Conservation (phyloP, 352 stramenopile species). For the Peronospora belbahrii region DNA sequence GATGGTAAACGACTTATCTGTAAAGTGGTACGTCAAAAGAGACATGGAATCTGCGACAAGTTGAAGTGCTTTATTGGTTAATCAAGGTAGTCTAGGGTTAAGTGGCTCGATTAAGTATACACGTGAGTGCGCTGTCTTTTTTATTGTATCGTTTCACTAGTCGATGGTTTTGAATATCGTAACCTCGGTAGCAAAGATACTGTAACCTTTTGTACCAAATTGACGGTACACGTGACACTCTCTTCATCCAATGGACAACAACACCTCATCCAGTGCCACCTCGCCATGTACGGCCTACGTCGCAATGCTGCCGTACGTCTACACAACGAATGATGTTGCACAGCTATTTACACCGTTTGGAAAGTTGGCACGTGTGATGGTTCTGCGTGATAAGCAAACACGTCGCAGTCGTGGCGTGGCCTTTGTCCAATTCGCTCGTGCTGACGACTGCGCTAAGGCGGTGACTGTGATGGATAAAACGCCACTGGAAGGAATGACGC, state of each 20-base stretch:
- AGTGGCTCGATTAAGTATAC: too few relatives aligned
- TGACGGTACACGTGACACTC: neutral
- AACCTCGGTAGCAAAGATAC: too few relatives aligned
- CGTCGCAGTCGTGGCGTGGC: conserved; percentile 68
- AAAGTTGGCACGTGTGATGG: conserved; percentile 64
- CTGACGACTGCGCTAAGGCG: conserved; percentile 47
- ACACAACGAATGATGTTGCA: conserved; percentile 83
- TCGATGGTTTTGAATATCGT: too few relatives aligned
- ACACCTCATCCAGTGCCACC: neutral
- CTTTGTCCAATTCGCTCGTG: conserved; percentile 80
- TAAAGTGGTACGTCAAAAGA: too few relatives aligned
- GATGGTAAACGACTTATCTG: too few relatives aligned
- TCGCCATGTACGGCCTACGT: conserved; percentile 68
- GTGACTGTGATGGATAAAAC: conserved; percentile 52
- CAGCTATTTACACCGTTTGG: conserved; percentile 77
- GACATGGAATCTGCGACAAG: too few relatives aligned
- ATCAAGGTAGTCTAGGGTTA: too few relatives aligned
- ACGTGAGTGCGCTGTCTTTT: too few relatives aligned
- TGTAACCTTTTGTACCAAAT: neutral
- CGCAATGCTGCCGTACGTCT: conserved; percentile 84
- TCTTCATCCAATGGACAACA: neutral
- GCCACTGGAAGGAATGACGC: conserved; percentile 50
- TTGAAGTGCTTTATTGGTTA: neutral
- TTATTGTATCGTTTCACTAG: too few relatives aligned
- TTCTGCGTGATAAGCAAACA: conserved; percentile 69